These are phyloP conservation scores for Coemansia sp. DNA, from an alignment of 192 early-diverging fungal species.

Conservation along the genomic window DNA sequence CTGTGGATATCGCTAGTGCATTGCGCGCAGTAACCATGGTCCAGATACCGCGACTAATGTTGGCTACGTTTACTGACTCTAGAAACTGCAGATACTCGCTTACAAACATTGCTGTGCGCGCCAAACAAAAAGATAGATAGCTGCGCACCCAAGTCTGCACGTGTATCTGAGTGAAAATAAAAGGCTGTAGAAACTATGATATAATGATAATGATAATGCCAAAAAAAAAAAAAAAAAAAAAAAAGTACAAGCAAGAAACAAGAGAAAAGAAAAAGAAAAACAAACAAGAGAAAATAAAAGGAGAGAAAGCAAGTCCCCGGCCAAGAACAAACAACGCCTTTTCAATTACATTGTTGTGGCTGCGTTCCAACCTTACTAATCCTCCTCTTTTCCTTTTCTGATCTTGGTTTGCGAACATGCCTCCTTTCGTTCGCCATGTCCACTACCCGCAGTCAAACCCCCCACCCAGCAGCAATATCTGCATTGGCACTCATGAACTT, in stretches of 20 bases:
- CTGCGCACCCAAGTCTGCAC: not conserved
- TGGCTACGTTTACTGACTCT: not conserved
- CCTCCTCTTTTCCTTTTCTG: not conserved
- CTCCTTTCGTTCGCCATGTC: not conserved
- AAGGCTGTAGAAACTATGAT: slow-evolving; percentile 3
- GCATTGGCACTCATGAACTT: not conserved
- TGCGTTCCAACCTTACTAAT: not conserved
- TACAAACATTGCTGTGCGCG: slow-evolving; percentile 6
- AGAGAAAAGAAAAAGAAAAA: not conserved
- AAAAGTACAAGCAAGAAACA: not conserved
- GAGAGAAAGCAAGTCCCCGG: slow-evolving; percentile 7
- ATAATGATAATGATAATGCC: not conserved
- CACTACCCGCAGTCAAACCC: not conserved
- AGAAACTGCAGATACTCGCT: slow-evolving; percentile 7
- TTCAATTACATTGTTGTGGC: slow-evolving; percentile 5
- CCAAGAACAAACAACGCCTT: slow-evolving; percentile 3
- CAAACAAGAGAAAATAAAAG: not conserved
- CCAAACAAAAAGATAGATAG: not conserved
- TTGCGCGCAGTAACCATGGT: slow-evolving; percentile 22
- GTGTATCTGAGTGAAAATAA: not conserved
- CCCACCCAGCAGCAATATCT: not conserved
- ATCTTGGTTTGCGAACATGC: not conserved
- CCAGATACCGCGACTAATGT: slow-evolving; percentile 19
- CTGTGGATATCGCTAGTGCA: slow-evolving; percentile 14
- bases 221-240: not conserved